Evolutionary conservation across 805 yeast genomes (phyloP), one percentile per base, ranked within the genome.

Genomic region (Teunomyces kruisii): DNA sequence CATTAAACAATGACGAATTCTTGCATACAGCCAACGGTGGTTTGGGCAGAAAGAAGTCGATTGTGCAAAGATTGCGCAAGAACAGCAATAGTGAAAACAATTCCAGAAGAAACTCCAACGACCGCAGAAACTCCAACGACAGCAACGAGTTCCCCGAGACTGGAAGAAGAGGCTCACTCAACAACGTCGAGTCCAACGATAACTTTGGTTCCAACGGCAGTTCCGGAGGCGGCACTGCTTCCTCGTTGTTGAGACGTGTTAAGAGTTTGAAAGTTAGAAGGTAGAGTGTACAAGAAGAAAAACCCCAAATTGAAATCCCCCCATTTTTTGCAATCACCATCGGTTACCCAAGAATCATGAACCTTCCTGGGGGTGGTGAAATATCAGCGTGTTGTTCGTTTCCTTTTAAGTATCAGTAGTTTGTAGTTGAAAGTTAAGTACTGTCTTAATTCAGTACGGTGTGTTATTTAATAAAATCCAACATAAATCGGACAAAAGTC

Each of bases 261-360:
- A 88, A 86, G 68, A 88, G 96, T 71, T 77, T 91, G 69, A 88
- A 88, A 65, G 96, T 88, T n/a, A 64, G 75, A 50, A 67, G 63
- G 57, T 70, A 56, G 49, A 14, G 36, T 19, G 7, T 35, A 22
- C 10, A n/a, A 22, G 12, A 35, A 13, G 9, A 12, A 15, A 32
- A 22, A 32, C n/a, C n/a, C n/a, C n/a, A 17, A 9, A 10, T 15
- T 9, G 36, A 16, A 16, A n/a, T 12, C 19, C 13, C n/a, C 36
- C 36, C 36, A 32, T 16, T 17, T 15, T 13, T 4, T 8, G 26
- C 26, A 22, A 10, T 26, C 28, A 26, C 12, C 22, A 19, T 26
- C 28, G 3, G 7, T n/a, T 3, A 8, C 12, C 12, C 28, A 10
- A 26, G 28, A 26, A 26, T 26, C 12, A 26, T 26, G 28, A 19